Evolutionary conservation across 169 alveolate genomes (phyloP).

Genomic region (Eimeria sp.): DNA sequence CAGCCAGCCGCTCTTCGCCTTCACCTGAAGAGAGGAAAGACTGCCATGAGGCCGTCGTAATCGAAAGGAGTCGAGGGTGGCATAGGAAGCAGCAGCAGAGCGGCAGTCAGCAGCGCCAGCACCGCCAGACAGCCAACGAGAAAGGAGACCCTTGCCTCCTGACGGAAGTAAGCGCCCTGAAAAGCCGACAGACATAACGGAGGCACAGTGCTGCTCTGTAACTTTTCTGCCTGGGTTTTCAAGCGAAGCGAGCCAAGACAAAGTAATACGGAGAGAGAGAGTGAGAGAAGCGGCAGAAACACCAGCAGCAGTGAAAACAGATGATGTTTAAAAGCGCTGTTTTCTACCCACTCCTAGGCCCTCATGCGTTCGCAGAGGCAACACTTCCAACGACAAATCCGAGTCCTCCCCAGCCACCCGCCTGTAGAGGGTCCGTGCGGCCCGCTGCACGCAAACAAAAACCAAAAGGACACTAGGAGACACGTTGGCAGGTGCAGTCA

Average conservation of each 20-base stretch:
- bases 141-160: conserved; percentile 31
- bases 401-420: conserved; percentile 59
- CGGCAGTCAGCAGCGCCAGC: conserved; percentile 20
- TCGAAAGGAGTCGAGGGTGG: background rate
- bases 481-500: background rate
- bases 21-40: conserved; percentile 58
- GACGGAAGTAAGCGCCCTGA: conserved; percentile 9
- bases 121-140: conserved; percentile 42
- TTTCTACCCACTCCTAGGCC: conserved; percentile 13
- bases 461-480: background rate
- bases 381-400: conserved; percentile 24
- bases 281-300: background rate
- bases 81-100: conserved; percentile 25
- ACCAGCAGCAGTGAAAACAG: background rate
- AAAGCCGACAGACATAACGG: background rate
- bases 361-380: conserved; percentile 27
- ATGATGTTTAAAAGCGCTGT: background rate
- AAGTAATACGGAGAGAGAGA: no score
- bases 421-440: conserved; percentile 38
- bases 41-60: conserved; percentile 50
- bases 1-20: background rate
- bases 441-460: conserved; percentile 18
- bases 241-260: no score
- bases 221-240: no score
- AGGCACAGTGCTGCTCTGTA: background rate